phyloP scores from a whole-genome alignment of 2,329 filamentous ascomycete species.

The Bertia moriformis region DNA sequence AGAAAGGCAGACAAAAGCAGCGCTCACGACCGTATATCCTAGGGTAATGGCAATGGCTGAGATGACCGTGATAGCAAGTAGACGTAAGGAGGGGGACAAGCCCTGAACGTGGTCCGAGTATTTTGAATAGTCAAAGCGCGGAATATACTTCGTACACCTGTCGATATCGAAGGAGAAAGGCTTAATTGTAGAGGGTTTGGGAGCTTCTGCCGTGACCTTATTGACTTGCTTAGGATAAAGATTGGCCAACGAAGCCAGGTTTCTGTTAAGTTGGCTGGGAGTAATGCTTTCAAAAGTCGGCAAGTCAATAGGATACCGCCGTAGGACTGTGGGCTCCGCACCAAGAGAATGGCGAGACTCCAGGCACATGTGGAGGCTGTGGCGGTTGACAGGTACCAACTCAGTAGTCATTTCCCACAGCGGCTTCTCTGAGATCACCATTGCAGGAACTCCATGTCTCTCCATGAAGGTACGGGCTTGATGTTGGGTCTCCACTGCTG shows the following conservation, averaged over 20 bases:
- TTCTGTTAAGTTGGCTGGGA: conserved; percentile 26
- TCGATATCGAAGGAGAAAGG: no score
- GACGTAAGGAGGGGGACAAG: neutral
- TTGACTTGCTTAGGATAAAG: conserved; percentile 11
- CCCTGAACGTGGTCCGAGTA: neutral
- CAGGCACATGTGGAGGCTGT: conserved; percentile 24
- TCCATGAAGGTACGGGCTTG: conserved; percentile 21
- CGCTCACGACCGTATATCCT: neutral
- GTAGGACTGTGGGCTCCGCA: conserved; percentile 15
- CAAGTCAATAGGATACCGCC: conserved; percentile 24
- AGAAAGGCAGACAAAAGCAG: neutral
- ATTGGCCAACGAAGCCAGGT: conserved; percentile 23
- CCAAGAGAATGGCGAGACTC: conserved; percentile 18
- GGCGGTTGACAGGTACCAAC: conserved; percentile 18
- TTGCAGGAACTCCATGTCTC: conserved; percentile 23
- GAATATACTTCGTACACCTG: no score
- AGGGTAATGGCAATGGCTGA: neutral
- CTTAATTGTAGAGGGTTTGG: no score
- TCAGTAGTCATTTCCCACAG: conserved; percentile 19
- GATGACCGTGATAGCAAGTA: neutral
- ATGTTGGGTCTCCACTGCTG: conserved; percentile 12
- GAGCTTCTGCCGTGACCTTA: no score
- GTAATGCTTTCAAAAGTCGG: conserved; percentile 28
- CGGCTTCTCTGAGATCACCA: conserved; percentile 25
- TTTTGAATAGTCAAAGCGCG: no score